These are phyloP conservation scores for Penicillium aurantiogriseum DNA, from an alignment of 2,329 filamentous ascomycete genomes.

Conservation along the genomic window DNA sequence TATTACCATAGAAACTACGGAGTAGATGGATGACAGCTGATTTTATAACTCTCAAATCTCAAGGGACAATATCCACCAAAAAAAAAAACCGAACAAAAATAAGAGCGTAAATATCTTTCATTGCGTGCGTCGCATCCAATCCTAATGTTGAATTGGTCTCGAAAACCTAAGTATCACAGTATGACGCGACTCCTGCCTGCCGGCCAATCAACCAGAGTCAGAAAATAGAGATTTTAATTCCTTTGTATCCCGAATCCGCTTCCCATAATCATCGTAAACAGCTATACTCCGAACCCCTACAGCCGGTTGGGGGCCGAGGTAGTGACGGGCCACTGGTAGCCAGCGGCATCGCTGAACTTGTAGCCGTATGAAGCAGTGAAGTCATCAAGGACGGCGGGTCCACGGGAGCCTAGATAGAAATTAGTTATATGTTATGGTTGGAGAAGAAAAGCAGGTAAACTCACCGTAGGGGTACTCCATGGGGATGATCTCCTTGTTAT, in stretches of 20 bases:
- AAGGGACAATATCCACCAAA: neutral
- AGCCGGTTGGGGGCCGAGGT: constrained; percentile 74
- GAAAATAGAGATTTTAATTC: constrained; percentile 26
- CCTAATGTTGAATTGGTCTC: constrained; percentile 7
- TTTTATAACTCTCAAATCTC: neutral
- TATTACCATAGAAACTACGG: neutral
- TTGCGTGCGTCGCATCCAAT: constrained; percentile 17
- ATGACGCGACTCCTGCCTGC: constrained; percentile 16
- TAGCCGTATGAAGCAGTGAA: constrained; percentile 98
- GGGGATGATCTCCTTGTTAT: constrained; percentile 98
- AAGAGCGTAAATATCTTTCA: constrained; percentile 14
- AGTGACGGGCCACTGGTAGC: constrained; percentile 88
- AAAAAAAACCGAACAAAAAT: neutral
- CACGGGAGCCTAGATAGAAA: constrained; percentile 72
- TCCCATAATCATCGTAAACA: constrained; percentile 29
- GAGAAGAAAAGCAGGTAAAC: constrained; percentile 33
- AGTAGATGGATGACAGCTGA: neutral
- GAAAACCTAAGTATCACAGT: constrained; percentile 10
- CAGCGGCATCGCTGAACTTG: constrained; percentile 95
- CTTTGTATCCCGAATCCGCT: constrained; percentile 19
- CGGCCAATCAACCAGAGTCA: constrained; percentile 3
- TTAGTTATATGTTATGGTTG: neutral
- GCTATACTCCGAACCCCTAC: constrained; percentile 49
- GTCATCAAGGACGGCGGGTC: constrained; percentile 92
- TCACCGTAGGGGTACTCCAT: constrained; percentile 99